phyloP scores from a whole-genome alignment of 2,329 filamentous ascomycete species.

The Westerdykella aurantiaca region DNA sequence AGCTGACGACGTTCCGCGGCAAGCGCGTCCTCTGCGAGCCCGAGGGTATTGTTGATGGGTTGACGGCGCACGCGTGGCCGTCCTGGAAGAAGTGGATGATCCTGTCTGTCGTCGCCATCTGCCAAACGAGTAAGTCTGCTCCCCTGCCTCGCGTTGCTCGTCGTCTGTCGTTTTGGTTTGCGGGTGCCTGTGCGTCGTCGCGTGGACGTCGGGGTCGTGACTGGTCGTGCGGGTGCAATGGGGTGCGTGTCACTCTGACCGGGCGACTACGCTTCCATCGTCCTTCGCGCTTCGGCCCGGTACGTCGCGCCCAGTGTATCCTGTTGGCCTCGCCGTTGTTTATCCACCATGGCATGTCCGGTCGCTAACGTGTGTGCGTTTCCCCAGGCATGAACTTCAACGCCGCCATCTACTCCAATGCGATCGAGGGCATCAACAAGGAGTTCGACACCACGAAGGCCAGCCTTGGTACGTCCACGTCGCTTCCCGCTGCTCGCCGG shows the following conservation, averaged over 20 bases:
- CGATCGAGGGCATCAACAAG: slow-evolving; percentile 47
- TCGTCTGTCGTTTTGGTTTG: too few relatives aligned
- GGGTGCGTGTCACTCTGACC: too few relatives aligned
- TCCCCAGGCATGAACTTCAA: slow-evolving; percentile 51
- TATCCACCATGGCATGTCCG: too few relatives aligned
- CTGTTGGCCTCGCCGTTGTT: too few relatives aligned
- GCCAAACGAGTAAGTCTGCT: slow-evolving; percentile 45
- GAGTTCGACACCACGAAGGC: slow-evolving; percentile 57
- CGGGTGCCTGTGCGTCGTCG: too few relatives aligned
- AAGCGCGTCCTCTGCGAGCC: slow-evolving; percentile 9
- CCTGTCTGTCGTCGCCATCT: slow-evolving; percentile 48
- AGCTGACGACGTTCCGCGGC: not conserved
- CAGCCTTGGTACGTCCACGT: slow-evolving; percentile 17
- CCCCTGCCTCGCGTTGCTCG: too few relatives aligned
- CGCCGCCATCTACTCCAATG: slow-evolving; percentile 51
- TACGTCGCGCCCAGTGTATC: too few relatives aligned
- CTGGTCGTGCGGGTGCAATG: too few relatives aligned
- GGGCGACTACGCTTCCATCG: too few relatives aligned
- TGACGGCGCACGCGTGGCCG: slow-evolving; percentile 44
- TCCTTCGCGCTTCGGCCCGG: too few relatives aligned
- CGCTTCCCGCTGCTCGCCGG: slow-evolving; percentile 23
- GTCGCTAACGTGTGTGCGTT: slow-evolving; percentile 24
- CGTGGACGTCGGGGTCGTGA: too few relatives aligned
- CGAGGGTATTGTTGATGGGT: slow-evolving; percentile 13
- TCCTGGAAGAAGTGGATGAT: slow-evolving; percentile 50